These are phyloP conservation scores for Casuarina glauca DNA, from an alignment of 306 rosid genomes.

Conservation along the genomic window DNA sequence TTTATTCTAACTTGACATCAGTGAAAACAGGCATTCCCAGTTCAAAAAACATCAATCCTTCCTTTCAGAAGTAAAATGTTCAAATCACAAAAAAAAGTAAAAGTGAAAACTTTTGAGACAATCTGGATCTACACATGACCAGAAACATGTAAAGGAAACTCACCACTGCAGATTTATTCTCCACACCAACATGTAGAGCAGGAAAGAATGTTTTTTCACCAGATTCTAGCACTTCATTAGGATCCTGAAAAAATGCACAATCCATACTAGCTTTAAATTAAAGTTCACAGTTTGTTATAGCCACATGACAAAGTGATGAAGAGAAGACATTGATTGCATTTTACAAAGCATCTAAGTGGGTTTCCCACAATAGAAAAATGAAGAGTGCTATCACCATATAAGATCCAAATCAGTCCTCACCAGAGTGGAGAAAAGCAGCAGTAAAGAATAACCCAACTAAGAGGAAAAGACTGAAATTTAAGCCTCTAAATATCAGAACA, in stretches of 20 bases:
- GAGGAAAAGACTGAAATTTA: neutral
- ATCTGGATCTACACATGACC: conserved; percentile 20
- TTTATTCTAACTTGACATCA: neutral
- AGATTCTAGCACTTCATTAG: conserved; percentile 58
- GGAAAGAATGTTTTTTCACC: conserved; percentile 94
- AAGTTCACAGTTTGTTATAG: conserved; percentile 15
- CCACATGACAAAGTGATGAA: conserved; percentile 3
- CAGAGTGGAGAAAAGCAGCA: neutral
- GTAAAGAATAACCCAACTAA: neutral
- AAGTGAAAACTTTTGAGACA: conserved; percentile 16
- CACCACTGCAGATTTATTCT: conserved; percentile 77
- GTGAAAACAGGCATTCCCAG: neutral
- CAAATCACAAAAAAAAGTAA: neutral
- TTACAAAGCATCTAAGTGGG: neutral
- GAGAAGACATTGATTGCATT: conserved; percentile 11
- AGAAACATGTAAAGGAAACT: conserved; percentile 38
- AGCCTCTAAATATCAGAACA: neutral
- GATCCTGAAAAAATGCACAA: conserved; percentile 56
- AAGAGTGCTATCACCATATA: neutral
- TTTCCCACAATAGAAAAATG: neutral
- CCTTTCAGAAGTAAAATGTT: neutral
- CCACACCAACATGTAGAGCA: conserved; percentile 69
- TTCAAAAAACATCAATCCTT: conserved; percentile 10
- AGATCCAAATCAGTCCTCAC: neutral
- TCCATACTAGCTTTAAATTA: conserved; percentile 16